Evolutionary conservation across 345 rosid species (phyloP), one percentile per base, ranked within the genome.

Genomic region (Corchorus capsularis): DNA sequence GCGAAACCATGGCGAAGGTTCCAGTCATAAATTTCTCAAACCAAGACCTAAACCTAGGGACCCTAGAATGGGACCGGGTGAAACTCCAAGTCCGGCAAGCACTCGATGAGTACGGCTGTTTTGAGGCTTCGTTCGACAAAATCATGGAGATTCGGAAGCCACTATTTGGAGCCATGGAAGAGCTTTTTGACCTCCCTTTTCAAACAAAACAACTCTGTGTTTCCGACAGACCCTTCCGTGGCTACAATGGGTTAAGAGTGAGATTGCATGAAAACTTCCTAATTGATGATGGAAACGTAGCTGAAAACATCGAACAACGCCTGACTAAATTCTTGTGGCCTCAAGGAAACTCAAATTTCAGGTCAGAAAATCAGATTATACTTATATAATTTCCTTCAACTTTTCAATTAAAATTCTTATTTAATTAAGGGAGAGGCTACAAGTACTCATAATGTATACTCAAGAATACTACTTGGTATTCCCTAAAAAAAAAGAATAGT

Each of bases 211-310:
- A 27, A 27, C 79, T 88, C 19, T 87, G 85, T 34, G 78, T 80
- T 1, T 89, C 89, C 15, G 79, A 77, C 52, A 87, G 85, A 79
- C 88, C 84, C 0, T 82, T 49, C 65, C 86, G 80, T 72, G 92
- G 92, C 20, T 91, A 89, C 16, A 80, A 83, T 0, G 89, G 91
- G 54, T 87, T 89, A 55, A 75, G 63, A 52, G 83, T 76, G 12
- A 86, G 92, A 32, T 37, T 87, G 43, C 80, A 60, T 10, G 96
- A 91, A 69, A 87, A 92, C 83, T 69, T 91, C 78, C 85, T 87
- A 13, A 85, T 88, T 63, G 89, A 86, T 37, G 88, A 83, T 39
- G 81, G 39, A 27, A 27, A 27, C 1, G 27, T 27, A 27, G 27
- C 27, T 27, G 27, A 27, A 27, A 27, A 27, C 27, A 27, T 27